Conservation (phyloP, 176 grass and related monocot species). For the Triticum turgidum region DNA sequence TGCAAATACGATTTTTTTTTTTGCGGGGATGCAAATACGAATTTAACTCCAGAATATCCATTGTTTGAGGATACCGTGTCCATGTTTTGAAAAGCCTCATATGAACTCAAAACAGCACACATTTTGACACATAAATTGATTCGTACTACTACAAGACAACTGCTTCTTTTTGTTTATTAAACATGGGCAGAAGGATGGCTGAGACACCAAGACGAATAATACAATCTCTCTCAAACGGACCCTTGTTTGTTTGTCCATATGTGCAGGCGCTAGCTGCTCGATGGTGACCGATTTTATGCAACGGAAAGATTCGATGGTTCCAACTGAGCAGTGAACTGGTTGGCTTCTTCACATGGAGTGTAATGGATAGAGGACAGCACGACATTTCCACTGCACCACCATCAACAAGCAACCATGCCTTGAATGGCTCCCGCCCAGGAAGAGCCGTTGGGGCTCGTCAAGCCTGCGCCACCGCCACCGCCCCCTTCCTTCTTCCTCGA, state of each 20-base stretch:
- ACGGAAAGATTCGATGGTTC: slow-evolving; percentile 9
- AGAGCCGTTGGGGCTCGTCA: background rate
- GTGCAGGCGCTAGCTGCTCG: background rate
- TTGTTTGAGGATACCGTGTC: background rate
- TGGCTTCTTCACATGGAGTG: background rate
- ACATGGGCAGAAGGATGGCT: background rate
- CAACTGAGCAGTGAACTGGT: background rate
- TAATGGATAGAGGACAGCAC: background rate
- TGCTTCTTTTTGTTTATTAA: background rate
- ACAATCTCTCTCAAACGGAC: background rate
- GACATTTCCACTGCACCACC: background rate
- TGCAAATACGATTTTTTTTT: background rate
- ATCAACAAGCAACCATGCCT: background rate
- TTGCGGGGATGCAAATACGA: no score
- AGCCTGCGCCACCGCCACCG: background rate
- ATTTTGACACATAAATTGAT: background rate
- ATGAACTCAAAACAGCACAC: background rate
- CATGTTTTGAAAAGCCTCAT: background rate
- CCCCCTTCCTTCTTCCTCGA: background rate
- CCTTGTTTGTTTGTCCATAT: background rate
- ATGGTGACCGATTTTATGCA: background rate
- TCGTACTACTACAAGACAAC: background rate
- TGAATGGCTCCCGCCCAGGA: background rate
- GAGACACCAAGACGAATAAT: background rate
- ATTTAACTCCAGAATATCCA: background rate